Evolutionary conservation across 1,284 basidiomycete genomes (phyloP).

Genomic region (Ustilago xerochloae): DNA sequence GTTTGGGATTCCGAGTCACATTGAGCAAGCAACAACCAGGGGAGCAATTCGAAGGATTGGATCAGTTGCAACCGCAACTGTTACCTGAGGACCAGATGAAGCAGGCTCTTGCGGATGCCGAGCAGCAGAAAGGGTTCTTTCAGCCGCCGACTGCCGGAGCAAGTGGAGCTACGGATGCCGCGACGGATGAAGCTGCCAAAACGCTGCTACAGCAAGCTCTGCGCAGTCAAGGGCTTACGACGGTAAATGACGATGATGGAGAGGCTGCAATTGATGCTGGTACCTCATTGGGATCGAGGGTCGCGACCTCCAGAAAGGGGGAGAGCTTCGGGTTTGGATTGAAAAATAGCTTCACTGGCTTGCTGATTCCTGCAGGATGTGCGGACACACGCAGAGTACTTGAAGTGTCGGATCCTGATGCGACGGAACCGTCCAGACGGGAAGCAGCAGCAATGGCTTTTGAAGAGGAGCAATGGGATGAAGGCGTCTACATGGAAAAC

Average conservation of each 20-base stretch:
- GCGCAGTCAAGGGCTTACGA: slow-evolving; percentile 20
- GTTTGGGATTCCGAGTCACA: slow-evolving; percentile 4
- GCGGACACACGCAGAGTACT: slow-evolving; percentile 23
- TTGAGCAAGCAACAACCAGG: slow-evolving; percentile 23
- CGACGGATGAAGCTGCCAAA: slow-evolving; percentile 24
- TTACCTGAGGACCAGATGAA: slow-evolving; percentile 39
- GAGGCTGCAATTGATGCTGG: slow-evolving; percentile 14
- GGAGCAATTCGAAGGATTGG: slow-evolving; percentile 24
- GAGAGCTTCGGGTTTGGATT: slow-evolving; percentile 19
- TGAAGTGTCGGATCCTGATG: slow-evolving; percentile 37
- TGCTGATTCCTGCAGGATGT: slow-evolving; percentile 23
- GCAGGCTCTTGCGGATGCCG: slow-evolving; percentile 33
- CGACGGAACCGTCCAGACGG: slow-evolving; percentile 11
- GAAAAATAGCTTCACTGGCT: slow-evolving; percentile 5
- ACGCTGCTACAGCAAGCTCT: slow-evolving; percentile 31
- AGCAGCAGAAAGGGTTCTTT: slow-evolving; percentile 39
- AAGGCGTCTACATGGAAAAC: slow-evolving; percentile 50
- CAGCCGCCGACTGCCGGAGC: not conserved
- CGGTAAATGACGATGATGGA: slow-evolving; percentile 32
- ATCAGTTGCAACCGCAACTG: slow-evolving; percentile 31
- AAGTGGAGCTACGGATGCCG: not conserved
- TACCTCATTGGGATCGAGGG: not conserved
- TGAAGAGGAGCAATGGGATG: slow-evolving; percentile 42
- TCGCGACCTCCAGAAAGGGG: not conserved
- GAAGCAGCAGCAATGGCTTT: slow-evolving; percentile 9